phyloP scores from a whole-genome alignment of 2,329 filamentous ascomycete species.

The Cladosporium sp. region DNA sequence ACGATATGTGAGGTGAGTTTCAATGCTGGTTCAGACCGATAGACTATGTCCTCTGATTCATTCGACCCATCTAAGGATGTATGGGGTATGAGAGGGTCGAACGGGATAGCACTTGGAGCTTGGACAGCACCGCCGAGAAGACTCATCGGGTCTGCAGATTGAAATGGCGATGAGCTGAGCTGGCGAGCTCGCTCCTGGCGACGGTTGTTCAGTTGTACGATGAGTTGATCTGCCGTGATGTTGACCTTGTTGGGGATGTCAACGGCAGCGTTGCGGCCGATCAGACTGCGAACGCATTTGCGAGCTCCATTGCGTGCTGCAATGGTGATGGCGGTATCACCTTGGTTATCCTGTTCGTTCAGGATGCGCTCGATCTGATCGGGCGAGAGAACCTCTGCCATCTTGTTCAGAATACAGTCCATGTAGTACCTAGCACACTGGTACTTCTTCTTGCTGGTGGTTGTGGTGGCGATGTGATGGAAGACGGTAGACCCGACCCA shows the following conservation, averaged over 20 bases:
- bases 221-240: slow-evolving; percentile 80
- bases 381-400: slow-evolving; percentile 75
- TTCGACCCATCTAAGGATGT: slow-evolving; percentile 29
- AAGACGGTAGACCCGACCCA: slow-evolving; percentile 84
- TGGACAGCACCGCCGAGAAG: slow-evolving; percentile 33
- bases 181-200: slow-evolving; percentile 66
- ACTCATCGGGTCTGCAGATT: slow-evolving; percentile 25
- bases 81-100: slow-evolving; percentile 33
- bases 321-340: slow-evolving; percentile 87
- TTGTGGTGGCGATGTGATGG: slow-evolving; percentile 90
- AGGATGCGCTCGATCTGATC: slow-evolving; percentile 76
- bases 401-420: slow-evolving; percentile 83
- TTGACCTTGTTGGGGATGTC: slow-evolving; percentile 81
- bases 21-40: slow-evolving; percentile 52
- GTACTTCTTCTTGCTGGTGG: slow-evolving; percentile 81
- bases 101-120: slow-evolving; percentile 27
- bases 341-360: slow-evolving; percentile 79
- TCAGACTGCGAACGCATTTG: slow-evolving; percentile 67
- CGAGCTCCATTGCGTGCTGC: slow-evolving; percentile 86
- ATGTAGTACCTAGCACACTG: slow-evolving; percentile 91
- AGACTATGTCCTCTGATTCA: slow-evolving; percentile 36
- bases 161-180: slow-evolving; percentile 69
- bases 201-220: slow-evolving; percentile 69
- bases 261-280: slow-evolving; percentile 75
- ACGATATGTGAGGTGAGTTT: slow-evolving; percentile 65